These are phyloP conservation scores for Clavulina sp. DNA, from an alignment of 768 basidiomycete species.

Conservation along the genomic window DNA sequence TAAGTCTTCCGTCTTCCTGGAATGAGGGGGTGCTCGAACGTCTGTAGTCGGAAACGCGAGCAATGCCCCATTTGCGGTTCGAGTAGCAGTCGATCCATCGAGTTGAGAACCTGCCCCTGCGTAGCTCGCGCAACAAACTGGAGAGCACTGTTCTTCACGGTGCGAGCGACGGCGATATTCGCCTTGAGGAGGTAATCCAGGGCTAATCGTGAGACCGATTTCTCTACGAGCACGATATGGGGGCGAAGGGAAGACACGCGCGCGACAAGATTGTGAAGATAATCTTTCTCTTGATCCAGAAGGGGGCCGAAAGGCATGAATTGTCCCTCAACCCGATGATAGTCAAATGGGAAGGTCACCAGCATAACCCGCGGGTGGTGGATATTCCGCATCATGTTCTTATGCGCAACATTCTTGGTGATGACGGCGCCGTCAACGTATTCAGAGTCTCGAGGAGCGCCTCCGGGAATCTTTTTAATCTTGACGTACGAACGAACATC, in stretches of 20 bases:
- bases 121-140: slow-evolving; percentile 85
- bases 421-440: slow-evolving; percentile 95
- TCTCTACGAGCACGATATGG: slow-evolving; percentile 81
- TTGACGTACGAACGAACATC: slow-evolving; percentile 91
- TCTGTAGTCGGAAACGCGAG: slow-evolving; percentile 68
- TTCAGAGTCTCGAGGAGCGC: slow-evolving; percentile 80
- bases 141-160: slow-evolving; percentile 77
- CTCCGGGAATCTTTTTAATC: slow-evolving; percentile 96
- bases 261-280: slow-evolving; percentile 69
- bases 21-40: slow-evolving; percentile 85
- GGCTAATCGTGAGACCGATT: slow-evolving; percentile 78
- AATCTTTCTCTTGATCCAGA: slow-evolving; percentile 82
- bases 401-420: slow-evolving; percentile 95
- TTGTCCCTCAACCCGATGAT: slow-evolving; percentile 80
- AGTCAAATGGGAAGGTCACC: slow-evolving; percentile 88
- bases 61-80: slow-evolving; percentile 87
- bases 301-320: slow-evolving; percentile 87
- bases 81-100: slow-evolving; percentile 81
- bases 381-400: slow-evolving; percentile 72
- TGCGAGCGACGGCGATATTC: slow-evolving; percentile 77
- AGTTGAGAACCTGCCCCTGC: slow-evolving; percentile 85
- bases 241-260: slow-evolving; percentile 85
- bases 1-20: slow-evolving; percentile 90
- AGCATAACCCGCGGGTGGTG: slow-evolving; percentile 89
- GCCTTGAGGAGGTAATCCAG: slow-evolving; percentile 70